Conservation (phyloP, 306 rosid species). For the Carpinus viminea region DNA sequence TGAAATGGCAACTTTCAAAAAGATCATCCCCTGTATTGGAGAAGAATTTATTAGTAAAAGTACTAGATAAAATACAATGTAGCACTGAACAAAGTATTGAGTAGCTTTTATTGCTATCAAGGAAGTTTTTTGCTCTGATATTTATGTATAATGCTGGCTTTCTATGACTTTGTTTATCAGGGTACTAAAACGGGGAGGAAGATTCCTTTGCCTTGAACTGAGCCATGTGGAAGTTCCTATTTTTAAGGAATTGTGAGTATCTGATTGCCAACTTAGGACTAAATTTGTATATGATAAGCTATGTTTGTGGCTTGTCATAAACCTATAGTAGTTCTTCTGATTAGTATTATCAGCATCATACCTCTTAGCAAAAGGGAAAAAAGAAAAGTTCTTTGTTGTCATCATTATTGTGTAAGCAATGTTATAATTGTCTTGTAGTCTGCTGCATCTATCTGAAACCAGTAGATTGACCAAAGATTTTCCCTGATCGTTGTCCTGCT, state of each 20-base stretch:
- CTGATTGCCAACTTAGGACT: conserved; percentile 6
- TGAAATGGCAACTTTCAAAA: too few relatives aligned
- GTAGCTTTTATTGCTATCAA: background rate
- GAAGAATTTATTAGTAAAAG: too few relatives aligned
- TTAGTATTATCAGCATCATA: background rate
- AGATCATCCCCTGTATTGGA: too few relatives aligned
- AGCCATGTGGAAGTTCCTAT: conserved; percentile 82
- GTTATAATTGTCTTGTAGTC: background rate
- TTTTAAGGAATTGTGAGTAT: conserved; percentile 83
- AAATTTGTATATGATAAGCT: background rate
- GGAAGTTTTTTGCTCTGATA: background rate
- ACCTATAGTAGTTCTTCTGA: background rate
- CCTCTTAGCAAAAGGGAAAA: background rate
- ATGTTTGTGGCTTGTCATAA: background rate
- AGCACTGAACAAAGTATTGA: background rate
- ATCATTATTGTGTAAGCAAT: background rate
- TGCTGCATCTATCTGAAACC: background rate
- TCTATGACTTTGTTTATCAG: conserved; percentile 39
- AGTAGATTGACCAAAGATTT: background rate
- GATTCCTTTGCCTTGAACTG: conserved; percentile 95
- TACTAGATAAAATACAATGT: too few relatives aligned
- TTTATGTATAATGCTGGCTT: background rate
- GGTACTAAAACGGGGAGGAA: conserved; percentile 87
- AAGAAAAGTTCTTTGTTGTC: background rate
- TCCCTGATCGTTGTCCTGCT: background rate